phyloP scores from a whole-genome alignment of 345 rosid species.

The Aurinia saxatilis region DNA sequence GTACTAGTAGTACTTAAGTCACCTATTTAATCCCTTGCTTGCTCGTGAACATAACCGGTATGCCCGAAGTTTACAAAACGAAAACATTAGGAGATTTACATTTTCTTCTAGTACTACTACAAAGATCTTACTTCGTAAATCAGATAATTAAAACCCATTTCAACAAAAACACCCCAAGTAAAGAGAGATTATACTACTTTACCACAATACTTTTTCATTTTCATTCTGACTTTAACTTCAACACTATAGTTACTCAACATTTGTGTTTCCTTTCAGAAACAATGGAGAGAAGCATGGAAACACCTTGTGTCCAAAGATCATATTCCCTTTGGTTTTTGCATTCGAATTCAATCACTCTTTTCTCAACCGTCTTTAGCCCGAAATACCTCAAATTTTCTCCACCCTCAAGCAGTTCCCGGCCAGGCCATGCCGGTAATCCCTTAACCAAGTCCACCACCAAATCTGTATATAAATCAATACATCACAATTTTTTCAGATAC shows the following conservation, averaged over 20 bases:
- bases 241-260: constrained; percentile 28
- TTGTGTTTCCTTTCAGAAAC: constrained; percentile 42
- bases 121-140: neutral
- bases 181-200: neutral
- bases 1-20: neutral
- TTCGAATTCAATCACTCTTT: constrained; percentile 68
- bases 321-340: constrained; percentile 72
- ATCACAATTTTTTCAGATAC: neutral
- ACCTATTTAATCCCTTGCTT: too few relatives aligned
- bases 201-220: neutral
- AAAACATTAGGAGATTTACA: constrained; percentile 1
- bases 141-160: neutral
- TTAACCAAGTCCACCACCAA: constrained; percentile 54
- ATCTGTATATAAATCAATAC: constrained; percentile 33
- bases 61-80: constrained; percentile 2
- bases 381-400: constrained; percentile 69
- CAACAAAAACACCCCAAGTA: neutral
- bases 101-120: neutral
- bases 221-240: neutral
- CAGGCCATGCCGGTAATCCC: constrained; percentile 70
- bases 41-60: too few relatives aligned
- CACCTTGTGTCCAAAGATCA: constrained; percentile 78
- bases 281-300: constrained; percentile 53
- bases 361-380: constrained; percentile 46
- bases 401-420: constrained; percentile 62